Conservation (phyloP, 306 rosid species). For the Carpinus fangiana region DNA sequence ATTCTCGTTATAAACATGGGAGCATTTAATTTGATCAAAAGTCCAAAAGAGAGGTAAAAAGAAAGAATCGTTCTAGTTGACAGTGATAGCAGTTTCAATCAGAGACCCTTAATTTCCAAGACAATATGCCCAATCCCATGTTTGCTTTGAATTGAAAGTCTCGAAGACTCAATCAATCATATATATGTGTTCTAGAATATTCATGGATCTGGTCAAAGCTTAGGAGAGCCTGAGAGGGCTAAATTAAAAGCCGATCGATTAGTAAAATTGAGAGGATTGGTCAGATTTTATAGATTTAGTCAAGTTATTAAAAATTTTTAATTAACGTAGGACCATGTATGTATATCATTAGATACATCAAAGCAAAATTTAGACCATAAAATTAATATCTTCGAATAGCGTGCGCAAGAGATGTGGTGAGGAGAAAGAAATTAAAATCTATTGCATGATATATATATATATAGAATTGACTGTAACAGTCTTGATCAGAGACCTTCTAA, state of each 20-base stretch:
- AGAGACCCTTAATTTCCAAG: background rate
- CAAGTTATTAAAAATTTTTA: no score
- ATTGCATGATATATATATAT: no score
- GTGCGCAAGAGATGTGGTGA: no score
- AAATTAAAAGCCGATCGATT: background rate
- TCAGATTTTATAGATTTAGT: no score
- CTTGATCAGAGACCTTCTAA: no score
- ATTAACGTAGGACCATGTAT: no score
- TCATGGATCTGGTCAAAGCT: slow-evolving; percentile 1
- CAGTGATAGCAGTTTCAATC: background rate
- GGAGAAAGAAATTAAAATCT: no score
- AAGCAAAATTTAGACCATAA: no score
- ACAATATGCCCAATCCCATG: background rate
- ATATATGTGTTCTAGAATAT: background rate
- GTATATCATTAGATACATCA: no score
- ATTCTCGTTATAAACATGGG: background rate
- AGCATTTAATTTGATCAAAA: background rate
- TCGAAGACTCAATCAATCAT: slow-evolving; percentile 4
- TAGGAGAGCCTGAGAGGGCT: background rate
- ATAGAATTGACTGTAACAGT: no score
- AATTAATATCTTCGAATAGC: no score
- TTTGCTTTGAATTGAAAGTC: slow-evolving; percentile 29
- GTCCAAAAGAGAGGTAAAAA: background rate
- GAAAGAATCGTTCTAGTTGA: background rate
- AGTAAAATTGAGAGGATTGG: no score